Percentiles rank a stretch among this genome's conserved stretches.
phyloP scores from a whole-genome alignment of 2,329 filamentous ascomycete genomes.

The Clarireedia monteithiana region DNA sequence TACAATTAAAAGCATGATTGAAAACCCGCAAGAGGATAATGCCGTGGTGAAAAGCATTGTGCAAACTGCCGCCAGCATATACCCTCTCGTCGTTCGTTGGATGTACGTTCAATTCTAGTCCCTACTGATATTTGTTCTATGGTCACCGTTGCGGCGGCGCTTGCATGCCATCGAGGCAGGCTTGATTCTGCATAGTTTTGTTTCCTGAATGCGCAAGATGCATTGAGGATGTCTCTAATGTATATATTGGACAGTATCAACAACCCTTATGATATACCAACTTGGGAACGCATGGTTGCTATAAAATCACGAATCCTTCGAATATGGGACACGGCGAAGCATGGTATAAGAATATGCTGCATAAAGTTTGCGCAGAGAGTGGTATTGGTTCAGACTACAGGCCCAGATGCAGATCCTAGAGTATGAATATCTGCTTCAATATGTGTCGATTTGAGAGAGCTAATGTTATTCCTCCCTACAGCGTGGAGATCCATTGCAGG shows the following conservation, averaged over 20 bases:
- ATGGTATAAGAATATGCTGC: slow-evolving; percentile 82
- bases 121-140: slow-evolving; percentile 14
- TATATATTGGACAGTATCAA: slow-evolving; percentile 56
- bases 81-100: slow-evolving; percentile 84
- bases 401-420: slow-evolving; percentile 70
- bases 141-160: background rate
- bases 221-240: slow-evolving; percentile 20
- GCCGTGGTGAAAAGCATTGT: slow-evolving; percentile 80
- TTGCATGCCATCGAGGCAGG: background rate
- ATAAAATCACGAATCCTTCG: slow-evolving; percentile 86
- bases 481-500: slow-evolving; percentile 69
- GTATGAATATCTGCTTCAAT: slow-evolving; percentile 43
- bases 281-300: slow-evolving; percentile 80
- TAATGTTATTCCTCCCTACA: slow-evolving; percentile 29
- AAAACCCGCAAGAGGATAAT: slow-evolving; percentile 66
- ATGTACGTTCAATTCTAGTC: slow-evolving; percentile 60
- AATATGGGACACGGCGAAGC: slow-evolving; percentile 74
- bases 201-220: background rate
- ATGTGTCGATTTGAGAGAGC: background rate
- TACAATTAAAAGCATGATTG: slow-evolving; percentile 62
- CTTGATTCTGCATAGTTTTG: background rate
- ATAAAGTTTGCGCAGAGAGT: slow-evolving; percentile 96
- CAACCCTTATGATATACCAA: slow-evolving; percentile 70
- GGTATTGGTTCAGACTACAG: slow-evolving; percentile 85
- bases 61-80: slow-evolving; percentile 85